Percentiles rank a stretch among this genome's conserved stretches.
phyloP scores from a whole-genome alignment of 257 asterid genomes.

The Datura wrightii region DNA sequence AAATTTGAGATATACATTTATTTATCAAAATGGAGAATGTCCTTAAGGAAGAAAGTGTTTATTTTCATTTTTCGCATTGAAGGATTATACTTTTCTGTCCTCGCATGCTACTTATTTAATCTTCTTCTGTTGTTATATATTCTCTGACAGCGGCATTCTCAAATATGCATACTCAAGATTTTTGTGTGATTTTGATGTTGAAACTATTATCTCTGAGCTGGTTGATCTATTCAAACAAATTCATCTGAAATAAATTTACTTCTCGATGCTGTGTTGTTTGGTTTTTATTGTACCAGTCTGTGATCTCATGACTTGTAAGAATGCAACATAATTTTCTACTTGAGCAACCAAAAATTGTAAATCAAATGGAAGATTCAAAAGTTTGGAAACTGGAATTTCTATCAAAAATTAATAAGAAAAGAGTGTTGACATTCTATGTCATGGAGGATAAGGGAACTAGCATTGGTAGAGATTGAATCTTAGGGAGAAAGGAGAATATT shows the following conservation, averaged over 20 bases:
- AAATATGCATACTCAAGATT: too few species aligned
- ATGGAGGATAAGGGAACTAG: not conserved
- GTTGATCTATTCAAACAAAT: not conserved
- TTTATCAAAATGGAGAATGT: conserved; percentile 41
- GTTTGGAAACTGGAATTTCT: not conserved
- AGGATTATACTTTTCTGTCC: conserved; percentile 13
- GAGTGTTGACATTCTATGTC: not conserved
- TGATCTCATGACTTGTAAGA: not conserved
- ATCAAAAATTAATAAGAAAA: too few species aligned
- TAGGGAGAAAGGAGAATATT: not conserved
- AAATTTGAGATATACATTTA: conserved; percentile 47
- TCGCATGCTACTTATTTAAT: conserved; percentile 12
- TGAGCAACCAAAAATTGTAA: not conserved
- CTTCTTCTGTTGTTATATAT: too few species aligned
- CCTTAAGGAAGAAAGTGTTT: conserved; percentile 16
- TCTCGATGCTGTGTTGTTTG: not conserved
- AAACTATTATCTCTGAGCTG: not conserved
- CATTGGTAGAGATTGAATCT: not conserved
- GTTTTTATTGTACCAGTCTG: not conserved
- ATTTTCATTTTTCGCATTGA: not conserved
- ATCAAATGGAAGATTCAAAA: not conserved
- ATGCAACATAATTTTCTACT: not conserved
- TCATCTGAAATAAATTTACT: not conserved
- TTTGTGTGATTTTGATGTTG: not conserved
- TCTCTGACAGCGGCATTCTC: not conserved